Evolutionary conservation across 768 basidiomycete genomes (phyloP), one percentile per base, ranked within the genome.

Genomic region (Phaffia tasmanica): DNA sequence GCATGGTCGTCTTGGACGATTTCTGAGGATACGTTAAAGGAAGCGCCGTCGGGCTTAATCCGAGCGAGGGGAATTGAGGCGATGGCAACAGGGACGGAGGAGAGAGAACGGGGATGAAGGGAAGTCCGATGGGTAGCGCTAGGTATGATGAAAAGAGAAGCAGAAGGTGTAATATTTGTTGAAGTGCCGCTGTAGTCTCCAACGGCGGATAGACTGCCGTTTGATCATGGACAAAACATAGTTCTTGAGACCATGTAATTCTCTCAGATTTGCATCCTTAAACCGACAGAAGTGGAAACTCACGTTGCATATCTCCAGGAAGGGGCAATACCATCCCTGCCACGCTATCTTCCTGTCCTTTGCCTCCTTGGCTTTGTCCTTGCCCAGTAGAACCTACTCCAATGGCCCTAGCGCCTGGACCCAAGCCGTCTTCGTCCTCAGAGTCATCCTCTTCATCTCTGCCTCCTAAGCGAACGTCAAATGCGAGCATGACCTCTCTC

Each of bases 111-210:
- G 63, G 63, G 18, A 53, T 21, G 53, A 53, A 63, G 27, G 63
- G 63, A n/a, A 63, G 53, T n/a, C 57, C 57, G 57, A 29, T 11
- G 19, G 63, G 63, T 4, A 42, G 49, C 3, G 63, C 54, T 8
- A 63, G 63, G 42, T 63, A 63, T 9, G 63, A 42, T 32, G 63
- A 54, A 55, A 63, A 63, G 19, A 53, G 63, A 49, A 50, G 42
- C 5, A 63, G 53, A 18, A 63, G 54, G 35, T 63, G 63, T 15
- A 63, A 55, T 14, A 51, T 63, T 4, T 23, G 29, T 4, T 18
- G 30, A 1, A 63, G 29, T 19, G 63, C 63, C 2, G 63, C 50
- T 27, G 54, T 50, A 11, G 53, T 54, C 35, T 54, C 25, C 15
- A 47, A 23, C 2, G 51, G 23, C 6, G 63, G 63, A 23, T 35